Evolutionary conservation across 805 yeast genomes (phyloP), one percentile per base, ranked within the genome.

Genomic region (Tanozyma kutaoensis): DNA sequence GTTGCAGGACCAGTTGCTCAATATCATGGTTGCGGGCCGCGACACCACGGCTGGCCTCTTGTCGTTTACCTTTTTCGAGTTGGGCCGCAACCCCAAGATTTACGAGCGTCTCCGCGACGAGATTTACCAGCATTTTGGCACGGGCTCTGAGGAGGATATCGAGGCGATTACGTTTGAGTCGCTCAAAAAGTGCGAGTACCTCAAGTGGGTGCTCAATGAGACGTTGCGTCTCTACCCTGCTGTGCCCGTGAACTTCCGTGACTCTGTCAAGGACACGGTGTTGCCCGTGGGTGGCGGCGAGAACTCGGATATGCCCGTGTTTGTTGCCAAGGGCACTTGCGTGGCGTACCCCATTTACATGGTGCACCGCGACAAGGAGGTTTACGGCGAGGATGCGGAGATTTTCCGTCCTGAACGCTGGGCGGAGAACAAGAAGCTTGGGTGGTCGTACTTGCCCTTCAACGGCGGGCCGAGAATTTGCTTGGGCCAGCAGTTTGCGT

Each of bases 391-490:
- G 24, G 68, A 66, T 28, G 59, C 66, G 14, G 33, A 39, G n/a
- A 55, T 34, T 27, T 66, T 60, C 42, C 45, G 48, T 12, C 73
- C 73, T 4, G 68, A 62, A 36, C 51, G 73, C 28, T 67, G 72
- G 72, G 46, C 40, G 16, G 52, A 48, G 13, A 38, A 32, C 20
- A 44, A 43, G 24, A 44, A 52, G 20, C 46, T 52, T 27, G 58
- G 62, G 7, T 66, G 71, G 70, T 63, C 59, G 17, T 66, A 59
- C 42, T 43, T 65, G 18, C 71, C 72, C 15, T 66, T 66, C 47
- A 64, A 65, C 37, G 73, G 72, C 24, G 73, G 73, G 5, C 72
- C 72, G 14, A 46, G 73, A 33, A 64, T 66, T 31, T 66, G 72
- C 40, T 48, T 66, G 28, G 73, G 72, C 22, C 72, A 66, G 48